These are phyloP conservation scores for Lasiosphaeria miniovina DNA, from an alignment of 495 filamentous ascomycete species.

Conservation along the genomic window DNA sequence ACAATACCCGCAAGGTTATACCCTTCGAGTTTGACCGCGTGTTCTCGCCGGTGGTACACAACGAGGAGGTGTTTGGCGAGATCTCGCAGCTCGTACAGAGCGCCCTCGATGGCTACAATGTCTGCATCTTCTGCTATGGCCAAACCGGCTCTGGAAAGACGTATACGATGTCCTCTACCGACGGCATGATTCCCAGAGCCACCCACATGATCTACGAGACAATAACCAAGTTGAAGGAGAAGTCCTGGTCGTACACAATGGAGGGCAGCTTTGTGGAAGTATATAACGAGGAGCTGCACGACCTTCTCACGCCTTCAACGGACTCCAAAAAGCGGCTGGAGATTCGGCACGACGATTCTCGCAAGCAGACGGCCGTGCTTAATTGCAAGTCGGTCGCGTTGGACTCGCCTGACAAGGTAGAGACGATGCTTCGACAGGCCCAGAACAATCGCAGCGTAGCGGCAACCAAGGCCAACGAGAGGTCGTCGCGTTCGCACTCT, in stretches of 20 bases:
- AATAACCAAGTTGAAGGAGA: conserved; percentile 74
- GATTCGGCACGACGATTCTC: conserved; percentile 79
- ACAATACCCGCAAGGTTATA: conserved; percentile 68
- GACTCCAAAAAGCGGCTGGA: conserved; percentile 88
- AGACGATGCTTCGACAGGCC: conserved; percentile 72
- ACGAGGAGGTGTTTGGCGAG: conserved; percentile 89
- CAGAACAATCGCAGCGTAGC: conserved; percentile 84
- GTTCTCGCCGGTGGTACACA: conserved; percentile 73
- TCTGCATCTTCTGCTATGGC: conserved; percentile 98
- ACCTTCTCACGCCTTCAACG: conserved; percentile 71
- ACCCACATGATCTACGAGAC: conserved; percentile 91
- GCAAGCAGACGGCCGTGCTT: conserved; percentile 78
- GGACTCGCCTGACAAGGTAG: conserved; percentile 74
- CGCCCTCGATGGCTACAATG: conserved; percentile 96
- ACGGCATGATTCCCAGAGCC: conserved; percentile 95
- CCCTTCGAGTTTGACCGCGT: conserved; percentile 93
- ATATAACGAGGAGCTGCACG: conserved; percentile 96
- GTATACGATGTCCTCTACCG: conserved; percentile 85
- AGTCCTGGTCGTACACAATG: conserved; percentile 93
- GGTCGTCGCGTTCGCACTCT: conserved; percentile 89
- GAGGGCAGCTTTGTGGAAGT: conserved; percentile 97
- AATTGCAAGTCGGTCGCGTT: conserved; percentile 76
- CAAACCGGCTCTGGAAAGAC: conserved; percentile 98
- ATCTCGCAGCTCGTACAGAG: conserved; percentile 97
- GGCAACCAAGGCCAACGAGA: conserved; percentile 93